Evolutionary conservation across 2,329 filamentous ascomycete genomes (phyloP).

Genomic region (Aspergillus tubingensis): DNA sequence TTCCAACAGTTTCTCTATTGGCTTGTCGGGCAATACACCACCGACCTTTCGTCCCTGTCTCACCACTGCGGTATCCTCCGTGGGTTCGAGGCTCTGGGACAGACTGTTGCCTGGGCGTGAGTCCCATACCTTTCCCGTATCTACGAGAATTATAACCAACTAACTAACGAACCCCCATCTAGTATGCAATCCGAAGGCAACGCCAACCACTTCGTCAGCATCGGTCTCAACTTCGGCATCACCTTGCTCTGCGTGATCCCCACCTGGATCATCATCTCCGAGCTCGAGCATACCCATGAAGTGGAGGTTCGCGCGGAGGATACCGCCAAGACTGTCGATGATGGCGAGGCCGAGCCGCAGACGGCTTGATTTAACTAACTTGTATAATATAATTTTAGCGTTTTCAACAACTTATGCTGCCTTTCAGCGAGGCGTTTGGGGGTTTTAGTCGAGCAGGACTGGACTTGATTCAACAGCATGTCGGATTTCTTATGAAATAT

Average conservation of each 20-base stretch:
- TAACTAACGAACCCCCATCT: neutral
- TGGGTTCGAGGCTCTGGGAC: constrained; percentile 14
- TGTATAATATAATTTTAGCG: too few species aligned
- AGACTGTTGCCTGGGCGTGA: constrained; percentile 16
- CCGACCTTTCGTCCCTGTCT: constrained; percentile 13
- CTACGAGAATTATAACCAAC: neutral
- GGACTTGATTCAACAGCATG: too few species aligned
- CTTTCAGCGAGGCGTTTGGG: too few species aligned
- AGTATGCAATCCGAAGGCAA: constrained; percentile 17
- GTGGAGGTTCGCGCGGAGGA: constrained; percentile 8
- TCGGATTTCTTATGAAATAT: neutral
- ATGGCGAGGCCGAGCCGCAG: too few species aligned
- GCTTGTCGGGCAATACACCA: constrained; percentile 15
- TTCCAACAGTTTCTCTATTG: constrained; percentile 17
- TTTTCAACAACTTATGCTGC: too few species aligned
- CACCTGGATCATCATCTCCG: constrained; percentile 14
- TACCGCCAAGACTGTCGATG: neutral
- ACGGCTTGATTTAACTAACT: too few species aligned
- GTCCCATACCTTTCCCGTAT: neutral
- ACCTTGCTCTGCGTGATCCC: constrained; percentile 11
- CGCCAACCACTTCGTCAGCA: constrained; percentile 17
- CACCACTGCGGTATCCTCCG: constrained; percentile 13
- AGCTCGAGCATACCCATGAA: constrained; percentile 15
- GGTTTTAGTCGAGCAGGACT: too few species aligned
- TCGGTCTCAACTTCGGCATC: constrained; percentile 13